Evolutionary conservation across 495 filamentous ascomycete species (phyloP), one percentile per base, ranked within the genome.

Genomic region (Aspergillus panamensis): DNA sequence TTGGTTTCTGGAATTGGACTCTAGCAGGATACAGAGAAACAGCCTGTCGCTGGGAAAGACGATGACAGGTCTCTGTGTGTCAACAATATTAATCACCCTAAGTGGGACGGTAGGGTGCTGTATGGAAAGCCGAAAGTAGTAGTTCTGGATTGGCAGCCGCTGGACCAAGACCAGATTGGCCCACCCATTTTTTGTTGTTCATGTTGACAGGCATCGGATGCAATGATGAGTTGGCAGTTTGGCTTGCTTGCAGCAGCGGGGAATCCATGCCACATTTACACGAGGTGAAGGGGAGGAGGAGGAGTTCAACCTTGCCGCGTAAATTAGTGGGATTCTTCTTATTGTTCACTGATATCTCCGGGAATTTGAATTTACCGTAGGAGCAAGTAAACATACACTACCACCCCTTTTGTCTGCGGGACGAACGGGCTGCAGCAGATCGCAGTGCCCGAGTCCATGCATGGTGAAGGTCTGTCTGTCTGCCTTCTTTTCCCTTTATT

Each of bases 221-320:
- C 87, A 89, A 74, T 87, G 87, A 90, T 92, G 89, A 90, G 89
- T 85, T 92, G 89, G 86, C 89, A 91, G 71, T 82, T 82, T 63
- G 62, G 64, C 48, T 71, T 71, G 73, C 59, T 65, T 62, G 52
- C 53, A 47, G 62, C 56, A 59, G 59, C 62, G 62, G 62, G 62
- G 62, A 60, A 62, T 52, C 62, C 62, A 62, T 66, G 63, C 54
- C 63, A 60, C 57, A 40, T 65, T 59, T 53, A 60, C 59, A 62
- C 59, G 59, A 62, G 59, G 51, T 14, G 53, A 33, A 51, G 59
- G 42, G 48, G 33, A 48, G 35, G 44, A 42, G 53, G 50, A 57
- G 44, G 52, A 61, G 35, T 51, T 55, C 16, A 55, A 58, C 51
- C 62, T 57, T 64, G 62, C 55, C 58, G 55, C 53, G 48, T 55